Conservation (phyloP, 108 stramenopile genomes). For the Cylindrotheca fusiformis region DNA sequence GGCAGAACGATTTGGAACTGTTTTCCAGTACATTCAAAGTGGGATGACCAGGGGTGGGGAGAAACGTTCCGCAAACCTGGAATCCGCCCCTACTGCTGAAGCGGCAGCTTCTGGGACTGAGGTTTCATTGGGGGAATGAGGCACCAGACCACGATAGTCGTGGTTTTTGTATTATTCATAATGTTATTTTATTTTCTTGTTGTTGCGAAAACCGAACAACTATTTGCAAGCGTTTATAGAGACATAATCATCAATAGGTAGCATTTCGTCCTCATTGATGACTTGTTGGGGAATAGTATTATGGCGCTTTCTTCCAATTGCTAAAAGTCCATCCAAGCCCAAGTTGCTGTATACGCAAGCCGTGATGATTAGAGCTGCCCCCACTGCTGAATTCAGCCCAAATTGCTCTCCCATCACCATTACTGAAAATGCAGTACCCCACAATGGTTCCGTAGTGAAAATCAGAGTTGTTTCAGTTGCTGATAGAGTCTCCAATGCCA, state of each 20-base stretch:
- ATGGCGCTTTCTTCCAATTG: too few relatives aligned
- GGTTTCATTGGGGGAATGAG: too few relatives aligned
- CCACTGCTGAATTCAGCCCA: conserved; percentile 54
- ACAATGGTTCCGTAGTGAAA: conserved; percentile 88
- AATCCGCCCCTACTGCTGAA: neutral
- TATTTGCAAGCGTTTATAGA: too few relatives aligned
- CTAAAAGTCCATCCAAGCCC: conserved; percentile 42
- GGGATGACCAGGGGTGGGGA: conserved; percentile 9
- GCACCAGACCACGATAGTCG: too few relatives aligned
- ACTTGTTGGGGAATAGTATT: too few relatives aligned
- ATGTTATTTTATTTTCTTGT: too few relatives aligned
- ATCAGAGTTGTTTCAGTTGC: conserved; percentile 92
- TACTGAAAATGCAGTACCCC: conserved; percentile 82
- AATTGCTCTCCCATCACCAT: conserved; percentile 77
- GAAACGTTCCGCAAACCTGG: too few relatives aligned
- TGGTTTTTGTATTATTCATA: too few relatives aligned
- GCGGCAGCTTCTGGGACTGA: too few relatives aligned
- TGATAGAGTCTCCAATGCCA: conserved; percentile 79
- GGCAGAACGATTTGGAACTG: conserved; percentile 31
- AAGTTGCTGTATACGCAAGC: conserved; percentile 67
- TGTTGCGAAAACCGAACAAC: too few relatives aligned
- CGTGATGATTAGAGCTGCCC: conserved; percentile 55
- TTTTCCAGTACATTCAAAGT: conserved; percentile 28
- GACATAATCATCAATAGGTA: too few relatives aligned
- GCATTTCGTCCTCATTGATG: too few relatives aligned